Percentiles rank a stretch among this genome's conserved stretches.
Evolutionary conservation across 2,329 filamentous ascomycete species (phyloP).

Genomic region (Hypoxylon sp.): DNA sequence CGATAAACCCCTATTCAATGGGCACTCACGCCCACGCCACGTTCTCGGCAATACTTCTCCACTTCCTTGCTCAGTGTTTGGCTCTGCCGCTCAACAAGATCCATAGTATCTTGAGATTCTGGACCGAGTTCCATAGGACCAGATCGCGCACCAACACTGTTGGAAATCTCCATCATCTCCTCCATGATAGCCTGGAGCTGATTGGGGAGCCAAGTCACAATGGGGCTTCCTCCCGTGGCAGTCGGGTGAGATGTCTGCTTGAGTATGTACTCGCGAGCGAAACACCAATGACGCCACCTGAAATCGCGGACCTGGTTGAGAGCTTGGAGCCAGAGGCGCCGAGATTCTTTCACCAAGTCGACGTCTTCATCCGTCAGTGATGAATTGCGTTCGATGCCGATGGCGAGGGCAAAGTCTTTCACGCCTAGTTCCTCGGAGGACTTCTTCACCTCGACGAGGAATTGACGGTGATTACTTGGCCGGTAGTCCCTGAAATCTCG

Average conservation of each 20-base stretch:
- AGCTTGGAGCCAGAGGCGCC: slow-evolving; percentile 73
- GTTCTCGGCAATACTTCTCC: slow-evolving; percentile 78
- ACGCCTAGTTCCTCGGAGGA: slow-evolving; percentile 66
- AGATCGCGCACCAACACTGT: slow-evolving; percentile 58
- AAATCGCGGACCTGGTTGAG: slow-evolving; percentile 85
- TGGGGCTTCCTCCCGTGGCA: slow-evolving; percentile 84
- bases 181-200: slow-evolving; percentile 81
- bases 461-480: slow-evolving; percentile 88
- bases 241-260: slow-evolving; percentile 83
- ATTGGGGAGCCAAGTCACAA: slow-evolving; percentile 88
- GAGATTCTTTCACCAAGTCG: slow-evolving; percentile 67
- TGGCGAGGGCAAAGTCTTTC: slow-evolving; percentile 70
- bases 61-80: slow-evolving; percentile 80
- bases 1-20: slow-evolving; percentile 28
- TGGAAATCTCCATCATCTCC: slow-evolving; percentile 75
- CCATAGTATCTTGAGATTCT: slow-evolving; percentile 74
- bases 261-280: slow-evolving; percentile 86
- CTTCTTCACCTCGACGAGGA: slow-evolving; percentile 79
- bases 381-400: slow-evolving; percentile 50
- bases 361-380: slow-evolving; percentile 48
- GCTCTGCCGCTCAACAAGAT: slow-evolving; percentile 73
- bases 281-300: slow-evolving; percentile 88
- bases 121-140: slow-evolving; percentile 61
- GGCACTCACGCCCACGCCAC: slow-evolving; percentile 54
- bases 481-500: slow-evolving; percentile 91